phyloP scores from a whole-genome alignment of 169 alveolate species.

The Plasmodium yoelii region DNA sequence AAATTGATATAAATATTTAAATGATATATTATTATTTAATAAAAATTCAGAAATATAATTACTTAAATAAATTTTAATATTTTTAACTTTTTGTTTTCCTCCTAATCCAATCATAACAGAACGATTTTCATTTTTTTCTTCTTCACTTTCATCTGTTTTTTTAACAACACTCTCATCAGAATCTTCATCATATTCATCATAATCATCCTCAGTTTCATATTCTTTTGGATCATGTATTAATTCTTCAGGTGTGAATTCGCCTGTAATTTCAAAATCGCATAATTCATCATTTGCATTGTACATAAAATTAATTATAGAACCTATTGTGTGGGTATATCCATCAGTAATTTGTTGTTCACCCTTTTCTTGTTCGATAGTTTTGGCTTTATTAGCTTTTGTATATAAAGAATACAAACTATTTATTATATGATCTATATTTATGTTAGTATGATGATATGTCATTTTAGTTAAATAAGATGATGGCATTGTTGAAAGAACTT shows the following conservation, averaged over 20 bases:
- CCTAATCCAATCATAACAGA: too few species aligned
- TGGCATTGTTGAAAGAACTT: constrained; percentile 27
- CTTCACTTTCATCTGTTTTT: too few species aligned
- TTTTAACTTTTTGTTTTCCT: background rate
- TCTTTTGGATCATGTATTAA: too few species aligned
- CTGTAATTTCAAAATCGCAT: too few species aligned
- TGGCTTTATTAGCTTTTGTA: constrained; percentile 1
- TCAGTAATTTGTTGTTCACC: background rate
- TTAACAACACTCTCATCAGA: too few species aligned
- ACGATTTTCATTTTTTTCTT: too few species aligned
- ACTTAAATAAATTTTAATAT: constrained; percentile 27
- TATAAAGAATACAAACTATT: constrained; percentile 7
- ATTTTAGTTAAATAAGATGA: constrained; percentile 2
- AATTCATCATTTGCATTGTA: background rate
- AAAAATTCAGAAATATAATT: constrained; percentile 22
- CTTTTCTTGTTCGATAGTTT: background rate
- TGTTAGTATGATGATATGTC: background rate
- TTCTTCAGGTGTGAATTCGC: too few species aligned
- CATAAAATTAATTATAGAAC: constrained; percentile 23
- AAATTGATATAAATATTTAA: constrained; percentile 16
- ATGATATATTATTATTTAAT: constrained; percentile 32
- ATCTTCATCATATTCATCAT: too few species aligned
- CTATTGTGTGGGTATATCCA: background rate
- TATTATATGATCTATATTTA: constrained; percentile 11
- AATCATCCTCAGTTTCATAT: too few species aligned